A percentile compares a stretch with the other conserved stretches of the same genome.
Conservation (phyloP, 805 yeast species). For the Metschnikowia kunwiensis region DNA sequence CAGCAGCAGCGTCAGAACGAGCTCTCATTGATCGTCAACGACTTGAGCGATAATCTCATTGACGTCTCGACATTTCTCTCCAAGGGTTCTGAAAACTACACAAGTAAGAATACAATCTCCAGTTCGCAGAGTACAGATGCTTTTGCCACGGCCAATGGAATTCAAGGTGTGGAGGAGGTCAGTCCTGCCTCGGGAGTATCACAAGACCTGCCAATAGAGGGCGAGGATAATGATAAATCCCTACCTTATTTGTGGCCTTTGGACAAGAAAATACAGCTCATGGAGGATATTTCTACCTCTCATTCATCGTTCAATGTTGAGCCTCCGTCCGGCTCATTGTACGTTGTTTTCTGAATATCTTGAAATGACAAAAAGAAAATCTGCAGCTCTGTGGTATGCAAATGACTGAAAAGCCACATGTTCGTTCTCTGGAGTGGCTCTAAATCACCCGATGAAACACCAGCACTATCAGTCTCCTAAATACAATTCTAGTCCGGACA, state of each 20-base stretch:
- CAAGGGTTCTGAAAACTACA: not conserved
- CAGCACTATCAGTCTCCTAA: too few relatives aligned
- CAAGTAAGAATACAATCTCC: constrained; percentile 6
- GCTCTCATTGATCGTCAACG: constrained; percentile 45
- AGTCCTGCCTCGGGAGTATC: constrained; percentile 1
- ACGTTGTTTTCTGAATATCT: constrained; percentile 15
- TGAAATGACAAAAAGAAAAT: too few relatives aligned
- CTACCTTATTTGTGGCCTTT: constrained; percentile 25
- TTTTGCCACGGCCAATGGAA: constrained; percentile 10
- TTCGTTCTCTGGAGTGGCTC: too few relatives aligned
- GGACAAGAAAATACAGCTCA: constrained; percentile 24
- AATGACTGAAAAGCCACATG: too few relatives aligned
- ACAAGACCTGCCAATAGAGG: constrained; percentile 11
- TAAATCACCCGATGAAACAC: too few relatives aligned
- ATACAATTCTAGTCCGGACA: too few relatives aligned
- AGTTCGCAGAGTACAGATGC: constrained; percentile 6
- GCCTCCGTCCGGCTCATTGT: constrained; percentile 14
- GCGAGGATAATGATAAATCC: constrained; percentile 15
- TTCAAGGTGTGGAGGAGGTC: not conserved
- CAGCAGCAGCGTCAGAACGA: constrained; percentile 47
- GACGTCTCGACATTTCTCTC: constrained; percentile 35
- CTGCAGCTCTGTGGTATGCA: too few relatives aligned
- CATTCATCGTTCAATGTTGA: constrained; percentile 14
- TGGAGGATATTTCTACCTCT: constrained; percentile 20
- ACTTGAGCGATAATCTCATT: constrained; percentile 33